Evolutionary conservation across 1,139 yeast genomes (phyloP).

Genomic region (Saccharomyces pastorianus): DNA sequence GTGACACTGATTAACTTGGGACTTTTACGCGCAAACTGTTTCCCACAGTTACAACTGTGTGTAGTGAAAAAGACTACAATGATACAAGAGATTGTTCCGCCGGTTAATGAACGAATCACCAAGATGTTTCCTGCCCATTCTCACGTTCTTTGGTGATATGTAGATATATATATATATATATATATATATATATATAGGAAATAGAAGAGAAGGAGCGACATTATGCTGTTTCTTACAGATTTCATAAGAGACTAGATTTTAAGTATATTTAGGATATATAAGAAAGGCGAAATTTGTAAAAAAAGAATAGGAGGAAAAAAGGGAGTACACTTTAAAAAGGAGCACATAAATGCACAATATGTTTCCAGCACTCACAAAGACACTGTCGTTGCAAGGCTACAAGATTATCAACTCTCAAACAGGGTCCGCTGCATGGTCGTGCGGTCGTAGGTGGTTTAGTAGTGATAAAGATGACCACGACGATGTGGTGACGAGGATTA

Average conservation of each 20-base stretch:
- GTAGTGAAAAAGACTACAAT: conserved; percentile 26
- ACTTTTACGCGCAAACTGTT: conserved; percentile 29
- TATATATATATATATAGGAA: conserved; percentile 1
- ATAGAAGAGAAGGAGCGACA: background rate
- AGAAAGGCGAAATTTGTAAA: background rate
- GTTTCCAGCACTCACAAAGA: background rate
- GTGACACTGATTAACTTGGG: conserved; percentile 28
- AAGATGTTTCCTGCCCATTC: conserved; percentile 24
- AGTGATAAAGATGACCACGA: conserved; percentile 8
- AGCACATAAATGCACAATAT: background rate
- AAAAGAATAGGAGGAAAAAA: background rate
- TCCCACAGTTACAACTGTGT: conserved; percentile 24
- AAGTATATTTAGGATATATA: background rate
- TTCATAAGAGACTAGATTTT: no score
- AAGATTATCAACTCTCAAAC: background rate
- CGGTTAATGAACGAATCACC: conserved; percentile 21
- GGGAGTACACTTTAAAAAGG: background rate
- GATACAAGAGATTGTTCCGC: conserved; percentile 24
- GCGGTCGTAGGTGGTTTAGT: background rate
- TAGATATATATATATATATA: background rate
- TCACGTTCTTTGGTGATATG: conserved; percentile 27
- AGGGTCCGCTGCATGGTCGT: background rate
- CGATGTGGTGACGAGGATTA: conserved; percentile 34
- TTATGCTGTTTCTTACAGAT: background rate
- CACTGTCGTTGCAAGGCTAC: background rate